Percentiles rank a stretch among this genome's conserved stretches.
phyloP scores from a whole-genome alignment of 257 asterid genomes.

The Pogostemon cablin region DNA sequence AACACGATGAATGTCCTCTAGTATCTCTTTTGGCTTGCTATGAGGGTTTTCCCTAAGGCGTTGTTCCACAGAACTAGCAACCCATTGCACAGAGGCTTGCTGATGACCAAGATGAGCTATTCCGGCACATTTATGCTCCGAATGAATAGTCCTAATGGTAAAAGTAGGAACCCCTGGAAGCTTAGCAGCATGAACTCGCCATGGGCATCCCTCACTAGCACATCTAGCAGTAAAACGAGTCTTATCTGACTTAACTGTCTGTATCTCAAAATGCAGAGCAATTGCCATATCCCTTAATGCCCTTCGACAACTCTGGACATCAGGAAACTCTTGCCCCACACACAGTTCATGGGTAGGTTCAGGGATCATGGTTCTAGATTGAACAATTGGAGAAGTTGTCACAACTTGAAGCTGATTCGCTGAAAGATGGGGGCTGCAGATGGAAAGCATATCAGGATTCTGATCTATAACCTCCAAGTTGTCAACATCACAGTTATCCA shows the following conservation, averaged over 20 bases:
- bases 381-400: constrained; percentile 50
- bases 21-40: constrained; percentile 67
- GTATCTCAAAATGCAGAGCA: constrained; percentile 72
- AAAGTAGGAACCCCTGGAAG: constrained; percentile 73
- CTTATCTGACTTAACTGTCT: constrained; percentile 73
- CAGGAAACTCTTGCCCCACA: constrained; percentile 77
- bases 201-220: constrained; percentile 72
- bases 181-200: constrained; percentile 79
- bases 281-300: constrained; percentile 74
- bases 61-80: constrained; percentile 65
- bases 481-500: constrained; percentile 44
- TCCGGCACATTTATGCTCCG: constrained; percentile 63
- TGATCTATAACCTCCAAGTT: constrained; percentile 48
- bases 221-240: constrained; percentile 78
- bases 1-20: constrained; percentile 69
- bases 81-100: constrained; percentile 84
- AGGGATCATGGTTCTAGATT: constrained; percentile 45
- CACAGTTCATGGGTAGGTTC: constrained; percentile 50
- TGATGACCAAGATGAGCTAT: constrained; percentile 71
- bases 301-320: constrained; percentile 66
- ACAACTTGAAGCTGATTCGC: constrained; percentile 43
- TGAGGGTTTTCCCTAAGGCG: constrained; percentile 65
- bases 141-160: constrained; percentile 62
- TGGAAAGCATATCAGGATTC: constrained; percentile 37
- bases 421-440: constrained; percentile 34